Evolutionary conservation across 2,329 filamentous ascomycete genomes (phyloP), one percentile per base, ranked within the genome.

Genomic region (Fusarium mundagurra): DNA sequence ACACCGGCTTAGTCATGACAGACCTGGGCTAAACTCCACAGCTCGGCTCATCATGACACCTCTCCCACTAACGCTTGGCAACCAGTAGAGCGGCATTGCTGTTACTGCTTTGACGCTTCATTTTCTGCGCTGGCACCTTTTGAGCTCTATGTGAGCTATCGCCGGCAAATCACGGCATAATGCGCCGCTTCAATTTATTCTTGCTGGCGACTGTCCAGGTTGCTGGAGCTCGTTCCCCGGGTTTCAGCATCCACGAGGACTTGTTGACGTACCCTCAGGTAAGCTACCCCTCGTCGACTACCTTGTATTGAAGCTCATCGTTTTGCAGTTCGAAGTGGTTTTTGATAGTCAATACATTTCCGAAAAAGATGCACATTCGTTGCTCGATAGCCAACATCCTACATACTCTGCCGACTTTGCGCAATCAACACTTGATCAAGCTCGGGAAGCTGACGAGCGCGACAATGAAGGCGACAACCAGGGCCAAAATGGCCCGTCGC

Each of bases 241-340:
- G 86, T 62, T 98, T 98, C 85, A 97, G 92, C 84, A 93, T 97
- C 64, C 92, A 96, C 79, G 94, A 97, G 80, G 95, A 98, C 81
- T 83, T 98, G 59, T 88, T 97, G 64, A 94, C 94, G 24, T 94
- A 93, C 83, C 95, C 95, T 17, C 94, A 96, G 88, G 94, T 96
- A 86, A 73, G 86, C 79, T 47, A 33, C 61, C 60, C 61, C 48
- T 70, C 54, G 61, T 47, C 41, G 60, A 31, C 34, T 58, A 48
- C 29, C 45, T 61, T 45, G 29, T 29, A 2, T 38, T 39, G 22
- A 69, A 64, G 66, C 76, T 78, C 27, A 78, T 33, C 29, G 14
- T 61, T 20, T 33, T 24, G 8, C 81, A 98, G 92, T 98, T 93
- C 80, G 92, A 96, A 80, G 88, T 98, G 34, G 84, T 92, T 43